phyloP scores from a whole-genome alignment of 2,329 filamentous ascomycete genomes.

The Paecilomyces dactylethromorphus region DNA sequence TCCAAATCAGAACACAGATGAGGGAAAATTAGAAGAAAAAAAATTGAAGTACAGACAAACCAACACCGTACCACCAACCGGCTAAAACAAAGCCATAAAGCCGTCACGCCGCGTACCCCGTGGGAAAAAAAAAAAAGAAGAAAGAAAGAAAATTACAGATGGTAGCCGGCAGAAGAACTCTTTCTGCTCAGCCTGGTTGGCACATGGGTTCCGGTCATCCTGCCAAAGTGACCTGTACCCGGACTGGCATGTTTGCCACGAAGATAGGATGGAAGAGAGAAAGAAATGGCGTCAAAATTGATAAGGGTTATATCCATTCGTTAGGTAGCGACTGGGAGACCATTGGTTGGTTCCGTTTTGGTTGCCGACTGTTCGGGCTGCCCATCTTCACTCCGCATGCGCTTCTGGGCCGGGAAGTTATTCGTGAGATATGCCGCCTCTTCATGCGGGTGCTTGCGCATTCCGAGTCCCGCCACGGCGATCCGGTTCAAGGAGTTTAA shows the following conservation, averaged over 20 bases:
- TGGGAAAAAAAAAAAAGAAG: not conserved
- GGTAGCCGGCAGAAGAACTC: not conserved
- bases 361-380: slow-evolving; percentile 17
- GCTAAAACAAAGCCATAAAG: not conserved
- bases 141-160: not conserved
- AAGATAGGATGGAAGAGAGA: not conserved
- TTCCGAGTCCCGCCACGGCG: slow-evolving; percentile 36
- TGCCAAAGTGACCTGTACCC: not conserved
- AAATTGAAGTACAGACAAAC: not conserved
- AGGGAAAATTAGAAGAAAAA: not conserved
- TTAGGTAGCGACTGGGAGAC: slow-evolving; percentile 13
- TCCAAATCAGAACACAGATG: not conserved
- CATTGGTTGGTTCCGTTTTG: slow-evolving; percentile 23
- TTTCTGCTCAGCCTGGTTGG: not conserved
- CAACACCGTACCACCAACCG: not conserved
- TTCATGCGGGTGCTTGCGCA: slow-evolving; percentile 36
- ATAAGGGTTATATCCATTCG: not conserved
- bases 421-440: slow-evolving; percentile 28
- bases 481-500: slow-evolving; percentile 38
- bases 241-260: not conserved
- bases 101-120: not conserved
- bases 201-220: not conserved
- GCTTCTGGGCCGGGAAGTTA: slow-evolving; percentile 23
- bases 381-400: slow-evolving; percentile 22
- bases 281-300: slow-evolving; percentile 4